Percentiles rank a stretch among this genome's conserved stretches.
Evolutionary conservation across 345 rosid species (phyloP).

Genomic region (Rubroshorea leprosula): DNA sequence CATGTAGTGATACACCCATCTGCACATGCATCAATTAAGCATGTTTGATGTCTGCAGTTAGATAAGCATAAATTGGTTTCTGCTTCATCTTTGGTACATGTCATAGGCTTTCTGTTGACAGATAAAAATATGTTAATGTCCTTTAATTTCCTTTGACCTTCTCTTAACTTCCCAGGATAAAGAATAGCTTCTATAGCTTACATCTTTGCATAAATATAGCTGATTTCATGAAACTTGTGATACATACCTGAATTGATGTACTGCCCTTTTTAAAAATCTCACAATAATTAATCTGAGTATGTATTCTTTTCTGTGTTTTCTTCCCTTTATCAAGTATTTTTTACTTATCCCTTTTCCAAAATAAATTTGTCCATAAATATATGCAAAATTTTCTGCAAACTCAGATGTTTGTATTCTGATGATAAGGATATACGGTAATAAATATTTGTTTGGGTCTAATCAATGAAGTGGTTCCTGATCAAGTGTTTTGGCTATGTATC

Average conservation of each 20-base stretch:
- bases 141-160: no score
- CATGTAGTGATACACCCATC: neutral
- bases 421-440: neutral
- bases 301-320: neutral
- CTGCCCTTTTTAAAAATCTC: no score
- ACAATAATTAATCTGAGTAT: neutral
- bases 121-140: neutral
- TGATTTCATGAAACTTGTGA: neutral
- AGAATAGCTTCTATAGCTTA: neutral
- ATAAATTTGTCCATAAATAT: no score
- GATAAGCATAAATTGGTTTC: neutral
- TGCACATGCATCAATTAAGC: neutral
- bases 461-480: neutral
- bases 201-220: neutral
- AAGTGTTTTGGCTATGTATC: conserved; percentile 18
- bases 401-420: neutral
- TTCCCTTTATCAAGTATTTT: neutral
- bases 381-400: no score
- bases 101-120: neutral
- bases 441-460: neutral
- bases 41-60: neutral
- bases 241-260: neutral
- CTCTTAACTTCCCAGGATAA: neutral
- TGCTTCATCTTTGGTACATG: neutral
- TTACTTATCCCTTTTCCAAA: no score